Base-by-base conservation (phyloP, 1,139 yeast species). In the Debaryomycetaceae sp. region DNA sequence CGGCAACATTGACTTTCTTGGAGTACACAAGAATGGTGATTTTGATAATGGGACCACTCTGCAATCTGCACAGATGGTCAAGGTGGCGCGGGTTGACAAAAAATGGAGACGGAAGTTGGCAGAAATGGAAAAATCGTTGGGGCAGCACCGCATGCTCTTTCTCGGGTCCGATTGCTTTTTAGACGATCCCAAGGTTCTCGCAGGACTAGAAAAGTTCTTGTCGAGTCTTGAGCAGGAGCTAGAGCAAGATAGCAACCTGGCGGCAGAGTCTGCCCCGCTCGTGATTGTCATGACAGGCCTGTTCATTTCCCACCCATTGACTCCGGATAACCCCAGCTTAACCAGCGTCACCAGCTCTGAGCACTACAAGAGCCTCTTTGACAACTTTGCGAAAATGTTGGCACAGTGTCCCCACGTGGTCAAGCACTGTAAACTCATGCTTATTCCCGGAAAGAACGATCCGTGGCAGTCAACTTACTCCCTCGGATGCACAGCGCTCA, bases 391-490 rank as follows among this genome's bases (percentile, higher is more conserved):
- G 0, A 62, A 73, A 6, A 37, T 59, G n/a, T 37, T 62, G n/a
- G 38, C 59, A 2, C 49, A 49, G 26, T 60, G 41, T 32, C 62
- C 67, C 2, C 43, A 45, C 15, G 44, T 63, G 20, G 44, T 58
- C 5, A 41, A 43, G 19, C 34, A 39, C n/a, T 53, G 59, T 25
- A 70, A 73, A 26, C 53, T 83, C 28, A 55, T 82, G 2, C 69
- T 90, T 35, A 61, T 87, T 1, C 96, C 97, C 0, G 97, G 98
- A 0, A 73, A 74, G 26, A 80, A 83, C 41, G 98, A 90, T 50
- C 96, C 96, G 0, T 90, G 97, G 97, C 77, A 77, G 27, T 74
- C 92, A 1, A 64, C 78, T 27, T 70, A 68, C 29, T 69, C 82
- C 0, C 62, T 78, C 25, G 92, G 92, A 3, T 49, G 62, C 7